These are phyloP conservation scores for Solanum tarapatanum DNA, from an alignment of 257 asterid species.

Conservation along the genomic window DNA sequence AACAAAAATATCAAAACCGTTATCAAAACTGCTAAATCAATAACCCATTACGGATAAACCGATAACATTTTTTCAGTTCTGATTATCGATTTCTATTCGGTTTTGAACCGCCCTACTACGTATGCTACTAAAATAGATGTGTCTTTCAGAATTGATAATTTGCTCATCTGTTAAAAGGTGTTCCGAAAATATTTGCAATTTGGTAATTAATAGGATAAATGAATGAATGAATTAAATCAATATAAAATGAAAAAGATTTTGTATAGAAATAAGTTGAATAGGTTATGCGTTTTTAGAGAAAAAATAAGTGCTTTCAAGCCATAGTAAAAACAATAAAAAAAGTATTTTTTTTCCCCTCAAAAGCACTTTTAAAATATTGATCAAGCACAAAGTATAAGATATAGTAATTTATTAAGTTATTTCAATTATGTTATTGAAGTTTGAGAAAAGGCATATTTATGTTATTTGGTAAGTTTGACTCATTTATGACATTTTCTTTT, in stretches of 20 bases:
- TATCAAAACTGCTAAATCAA: too few relatives aligned
- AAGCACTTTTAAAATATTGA: background rate
- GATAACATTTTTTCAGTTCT: too few relatives aligned
- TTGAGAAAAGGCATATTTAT: too few relatives aligned
- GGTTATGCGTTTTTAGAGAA: background rate
- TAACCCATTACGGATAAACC: too few relatives aligned
- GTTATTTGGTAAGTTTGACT: accelerated
- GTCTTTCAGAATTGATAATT: background rate
- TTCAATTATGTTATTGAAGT: too few relatives aligned
- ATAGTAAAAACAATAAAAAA: too few relatives aligned
- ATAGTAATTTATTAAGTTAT: background rate
- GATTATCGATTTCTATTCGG: too few relatives aligned
- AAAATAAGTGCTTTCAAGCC: background rate
- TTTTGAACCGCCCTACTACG: too few relatives aligned
- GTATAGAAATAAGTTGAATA: background rate
- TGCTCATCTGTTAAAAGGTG: background rate
- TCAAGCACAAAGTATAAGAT: background rate
- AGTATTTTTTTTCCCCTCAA: background rate
- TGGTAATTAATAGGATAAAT: too few relatives aligned
- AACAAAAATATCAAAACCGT: too few relatives aligned
- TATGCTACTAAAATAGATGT: background rate
- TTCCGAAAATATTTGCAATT: background rate
- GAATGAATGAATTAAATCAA: too few relatives aligned
- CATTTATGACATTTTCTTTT: accelerated
- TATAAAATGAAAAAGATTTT: background rate